A percentile compares a stretch with the other conserved stretches of the same genome.
These are phyloP conservation scores for Pseudozyma sp. DNA, from an alignment of 1,284 basidiomycete species.

Conservation along the genomic window DNA sequence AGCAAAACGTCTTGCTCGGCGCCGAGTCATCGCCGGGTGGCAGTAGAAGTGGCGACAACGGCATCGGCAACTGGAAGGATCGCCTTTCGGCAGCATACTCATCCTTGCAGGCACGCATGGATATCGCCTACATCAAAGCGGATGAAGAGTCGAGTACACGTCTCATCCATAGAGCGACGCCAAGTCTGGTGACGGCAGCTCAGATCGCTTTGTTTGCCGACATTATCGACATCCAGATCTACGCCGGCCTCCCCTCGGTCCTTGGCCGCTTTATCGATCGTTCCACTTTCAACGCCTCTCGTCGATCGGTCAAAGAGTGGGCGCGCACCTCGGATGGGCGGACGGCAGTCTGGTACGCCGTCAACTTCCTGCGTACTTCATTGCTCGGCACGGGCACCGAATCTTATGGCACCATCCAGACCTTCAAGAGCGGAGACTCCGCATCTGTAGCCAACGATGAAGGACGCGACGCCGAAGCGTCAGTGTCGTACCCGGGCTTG, in stretches of 20 bases:
- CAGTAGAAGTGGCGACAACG: conserved; percentile 23
- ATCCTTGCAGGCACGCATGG: conserved; percentile 49
- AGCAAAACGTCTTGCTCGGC: conserved; percentile 53
- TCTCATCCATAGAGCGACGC: conserved; percentile 46
- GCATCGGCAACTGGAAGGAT: conserved; percentile 49
- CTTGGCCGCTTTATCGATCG: conserved; percentile 58
- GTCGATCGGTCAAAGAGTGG: conserved; percentile 52
- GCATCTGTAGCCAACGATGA: conserved; percentile 17
- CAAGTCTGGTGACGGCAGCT: conserved; percentile 50
- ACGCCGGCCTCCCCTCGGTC: conserved; percentile 53
- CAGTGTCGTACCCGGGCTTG: conserved; percentile 9
- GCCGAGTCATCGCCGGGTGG: conserved; percentile 43
- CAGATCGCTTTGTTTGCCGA: conserved; percentile 56
- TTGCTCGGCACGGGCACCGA: conserved; percentile 38
- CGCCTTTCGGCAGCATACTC: conserved; percentile 49
- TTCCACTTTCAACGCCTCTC: conserved; percentile 49
- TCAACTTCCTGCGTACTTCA: conserved; percentile 48
- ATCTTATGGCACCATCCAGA: conserved; percentile 40
- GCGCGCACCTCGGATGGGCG: conserved; percentile 46
- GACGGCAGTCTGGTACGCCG: conserved; percentile 52
- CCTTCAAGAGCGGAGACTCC: conserved; percentile 11
- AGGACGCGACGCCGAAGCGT: background rate
- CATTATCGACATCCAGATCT: conserved; percentile 58
- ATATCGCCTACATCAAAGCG: conserved; percentile 50
- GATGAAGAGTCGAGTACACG: conserved; percentile 50